phyloP scores from a whole-genome alignment of 1,284 basidiomycete genomes.

The Testicularia cyperi region DNA sequence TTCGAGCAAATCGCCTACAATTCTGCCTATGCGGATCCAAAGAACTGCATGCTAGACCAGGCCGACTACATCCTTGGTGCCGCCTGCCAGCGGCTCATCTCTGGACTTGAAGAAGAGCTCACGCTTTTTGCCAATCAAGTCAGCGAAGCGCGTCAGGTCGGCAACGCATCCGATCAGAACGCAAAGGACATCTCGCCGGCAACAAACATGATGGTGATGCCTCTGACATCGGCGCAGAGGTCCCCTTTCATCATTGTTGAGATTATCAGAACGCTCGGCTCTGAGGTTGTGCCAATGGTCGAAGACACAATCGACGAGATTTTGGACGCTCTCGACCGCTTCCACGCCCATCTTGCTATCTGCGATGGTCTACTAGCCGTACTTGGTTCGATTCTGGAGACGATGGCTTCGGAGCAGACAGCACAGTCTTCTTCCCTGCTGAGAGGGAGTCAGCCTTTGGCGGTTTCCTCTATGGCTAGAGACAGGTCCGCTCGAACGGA shows the following conservation, averaged over 20 bases:
- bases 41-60: conserved; percentile 48
- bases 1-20: conserved; percentile 39
- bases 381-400: conserved; percentile 44
- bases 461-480: too few species aligned
- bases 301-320: conserved; percentile 59
- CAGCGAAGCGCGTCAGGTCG: not conserved
- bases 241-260: conserved; percentile 58
- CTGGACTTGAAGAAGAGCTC: conserved; percentile 33
- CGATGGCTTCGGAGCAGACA: conserved; percentile 30
- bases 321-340: conserved; percentile 54
- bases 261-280: conserved; percentile 51
- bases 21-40: conserved; percentile 43
- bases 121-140: not conserved
- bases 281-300: conserved; percentile 49
- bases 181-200: too few species aligned
- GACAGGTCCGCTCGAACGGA: too few species aligned
- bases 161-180: not conserved
- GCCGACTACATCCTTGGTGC: conserved; percentile 56
- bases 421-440: not conserved
- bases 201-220: conserved; percentile 12
- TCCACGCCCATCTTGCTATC: conserved; percentile 45
- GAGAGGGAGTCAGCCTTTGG: too few species aligned
- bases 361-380: conserved; percentile 49
- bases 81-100: conserved; percentile 48
- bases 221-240: conserved; percentile 43